Percentiles rank a stretch among this genome's conserved stretches.
phyloP scores from a whole-genome alignment of 73 alveolate genomes.

The Symbiodinium pilosum region DNA sequence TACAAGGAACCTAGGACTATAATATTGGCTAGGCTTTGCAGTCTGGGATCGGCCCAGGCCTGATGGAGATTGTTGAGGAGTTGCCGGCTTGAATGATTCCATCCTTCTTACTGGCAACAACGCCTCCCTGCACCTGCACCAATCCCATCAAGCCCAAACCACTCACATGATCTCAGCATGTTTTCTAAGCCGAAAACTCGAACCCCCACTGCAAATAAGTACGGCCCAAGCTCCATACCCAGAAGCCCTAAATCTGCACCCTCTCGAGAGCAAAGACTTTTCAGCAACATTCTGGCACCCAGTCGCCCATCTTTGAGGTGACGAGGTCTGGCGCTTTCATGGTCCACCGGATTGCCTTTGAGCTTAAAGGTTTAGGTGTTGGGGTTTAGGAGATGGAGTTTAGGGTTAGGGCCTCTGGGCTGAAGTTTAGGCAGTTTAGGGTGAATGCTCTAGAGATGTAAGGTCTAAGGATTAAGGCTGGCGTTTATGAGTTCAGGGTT shows the following conservation, averaged over 20 bases:
- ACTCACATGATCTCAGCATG: too few relatives aligned
- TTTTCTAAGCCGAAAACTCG: too few relatives aligned
- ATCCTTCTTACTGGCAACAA: too few relatives aligned
- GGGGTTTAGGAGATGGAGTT: not conserved
- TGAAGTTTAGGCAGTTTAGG: not conserved
- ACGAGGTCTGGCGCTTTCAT: constrained; percentile 73
- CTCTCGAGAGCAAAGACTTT: not conserved
- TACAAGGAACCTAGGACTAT: too few relatives aligned
- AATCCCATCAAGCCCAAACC: too few relatives aligned
- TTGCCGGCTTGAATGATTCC: too few relatives aligned
- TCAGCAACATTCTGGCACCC: constrained; percentile 25
- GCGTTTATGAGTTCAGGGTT: not conserved
- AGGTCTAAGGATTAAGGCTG: not conserved
- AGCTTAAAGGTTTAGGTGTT: not conserved
- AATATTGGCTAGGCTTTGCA: too few relatives aligned
- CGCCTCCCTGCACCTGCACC: too few relatives aligned
- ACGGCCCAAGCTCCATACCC: too few relatives aligned
- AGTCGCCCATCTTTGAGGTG: constrained; percentile 47
- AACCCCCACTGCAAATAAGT: too few relatives aligned
- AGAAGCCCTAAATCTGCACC: not conserved
- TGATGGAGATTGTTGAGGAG: too few relatives aligned
- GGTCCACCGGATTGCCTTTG: constrained; percentile 50
- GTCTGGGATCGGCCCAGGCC: too few relatives aligned
- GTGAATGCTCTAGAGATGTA: not conserved
- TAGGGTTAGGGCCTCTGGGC: not conserved